A percentile compares a stretch with the other conserved stretches of the same genome.
These are phyloP conservation scores for Phaseolus lunatus DNA, from an alignment of 306 rosid species.

Conservation along the genomic window DNA sequence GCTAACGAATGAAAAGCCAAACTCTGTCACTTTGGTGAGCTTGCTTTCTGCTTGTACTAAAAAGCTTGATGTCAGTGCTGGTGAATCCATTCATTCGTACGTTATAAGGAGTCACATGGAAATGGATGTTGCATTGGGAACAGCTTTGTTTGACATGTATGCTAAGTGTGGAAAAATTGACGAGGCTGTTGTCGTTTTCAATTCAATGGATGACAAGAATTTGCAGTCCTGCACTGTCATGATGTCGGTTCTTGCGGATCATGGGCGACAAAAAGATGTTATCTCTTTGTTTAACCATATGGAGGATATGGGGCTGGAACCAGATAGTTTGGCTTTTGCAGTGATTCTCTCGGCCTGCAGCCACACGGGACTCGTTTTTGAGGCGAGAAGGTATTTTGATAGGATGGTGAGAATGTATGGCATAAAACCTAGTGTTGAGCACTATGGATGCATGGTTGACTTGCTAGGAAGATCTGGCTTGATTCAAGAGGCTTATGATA, in stretches of 20 bases:
- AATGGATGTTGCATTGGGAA: constrained; percentile 59
- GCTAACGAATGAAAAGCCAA: constrained; percentile 46
- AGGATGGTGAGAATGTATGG: constrained; percentile 57
- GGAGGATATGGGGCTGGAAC: constrained; percentile 57
- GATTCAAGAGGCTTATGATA: constrained; percentile 59
- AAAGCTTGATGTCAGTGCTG: constrained; percentile 46
- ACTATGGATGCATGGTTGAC: constrained; percentile 76
- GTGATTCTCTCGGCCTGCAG: constrained; percentile 74
- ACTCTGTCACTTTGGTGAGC: constrained; percentile 62
- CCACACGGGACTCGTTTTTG: constrained; percentile 67
- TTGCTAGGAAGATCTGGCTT: constrained; percentile 74
- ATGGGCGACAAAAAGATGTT: constrained; percentile 55
- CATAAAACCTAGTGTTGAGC: constrained; percentile 63
- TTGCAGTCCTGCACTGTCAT: constrained; percentile 71
- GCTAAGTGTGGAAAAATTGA: constrained; percentile 60
- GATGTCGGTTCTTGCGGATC: constrained; percentile 71
- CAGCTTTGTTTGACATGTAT: constrained; percentile 68
- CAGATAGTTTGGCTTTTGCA: constrained; percentile 61
- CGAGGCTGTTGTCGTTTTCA: constrained; percentile 52
- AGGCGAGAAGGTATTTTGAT: constrained; percentile 62
- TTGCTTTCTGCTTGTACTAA: constrained; percentile 64
- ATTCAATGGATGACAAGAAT: constrained; percentile 56
- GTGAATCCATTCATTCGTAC: constrained; percentile 61
- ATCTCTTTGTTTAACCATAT: constrained; percentile 52
- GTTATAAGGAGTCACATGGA: constrained; percentile 41